Evolutionary conservation across 495 filamentous ascomycete genomes (phyloP), one percentile per base, ranked within the genome.

Genomic region (Cetradonia linearis): DNA sequence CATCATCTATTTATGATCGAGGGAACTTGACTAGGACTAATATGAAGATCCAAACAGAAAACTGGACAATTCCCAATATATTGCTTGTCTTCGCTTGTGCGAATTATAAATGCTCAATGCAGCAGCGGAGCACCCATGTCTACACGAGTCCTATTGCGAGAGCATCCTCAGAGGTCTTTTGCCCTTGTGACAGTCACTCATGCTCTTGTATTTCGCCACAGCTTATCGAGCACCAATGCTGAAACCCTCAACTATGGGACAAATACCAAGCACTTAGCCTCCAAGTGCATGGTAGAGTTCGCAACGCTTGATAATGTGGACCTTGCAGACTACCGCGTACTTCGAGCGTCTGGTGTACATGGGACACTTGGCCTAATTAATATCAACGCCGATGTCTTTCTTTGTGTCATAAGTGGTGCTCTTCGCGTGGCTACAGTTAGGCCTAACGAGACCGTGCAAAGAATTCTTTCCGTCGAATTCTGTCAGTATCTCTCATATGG

Each of bases 291-390:
- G 73, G 89, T 97, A 58, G 90, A 96, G 69, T 95, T 96, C 72
- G 75, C 82, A 1, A 74, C 78, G 13, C 67, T 78, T n/a, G 74
- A 80, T n/a, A 73, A 80, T 47, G 76, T 80, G 48, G 79, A 93
- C 57, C 75, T 96, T 37, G 75, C 74, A 60, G 85, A 85, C 34
- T 97, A 90, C 70, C 80, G 84, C 55, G 74, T 84, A 5, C 69
- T 96, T 44, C 86, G 85, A 47, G 75, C 80, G n/a, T 76, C 82
- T 23, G 81, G 83, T n/a, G 88, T 89, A 37, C 82, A 90, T 65
- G 93, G 93, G 34, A 96, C 91, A 2, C 78, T 98, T 56, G 93
- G 93, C 1, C 75, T 98, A 40, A 88, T 97, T 61, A 91, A 91
- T 2, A 77, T 96, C 52, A 81, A 82, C 50, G 78, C 83, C 31